Conservation (phyloP, 495 filamentous ascomycete species). For the Podospora sp. region DNA sequence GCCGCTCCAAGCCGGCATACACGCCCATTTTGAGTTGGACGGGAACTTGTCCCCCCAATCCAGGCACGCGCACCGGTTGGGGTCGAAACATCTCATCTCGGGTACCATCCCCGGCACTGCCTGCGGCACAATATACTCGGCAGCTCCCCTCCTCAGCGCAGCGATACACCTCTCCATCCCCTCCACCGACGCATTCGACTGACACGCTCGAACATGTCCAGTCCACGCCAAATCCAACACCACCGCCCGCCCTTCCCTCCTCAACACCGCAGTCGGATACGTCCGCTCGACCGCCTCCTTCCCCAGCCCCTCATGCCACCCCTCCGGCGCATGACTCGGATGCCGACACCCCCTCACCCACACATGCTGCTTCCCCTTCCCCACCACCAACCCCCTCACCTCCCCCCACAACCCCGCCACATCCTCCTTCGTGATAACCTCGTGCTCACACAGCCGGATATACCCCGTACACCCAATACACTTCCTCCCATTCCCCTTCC, state of each 20-base stretch:
- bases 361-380: not conserved
- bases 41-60: constrained; percentile 12
- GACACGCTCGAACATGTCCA: not conserved
- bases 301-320: not conserved
- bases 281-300: not conserved
- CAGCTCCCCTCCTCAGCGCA: constrained; percentile 4
- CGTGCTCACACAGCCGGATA: constrained; percentile 4
- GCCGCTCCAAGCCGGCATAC: constrained; percentile 11
- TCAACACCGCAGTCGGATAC: constrained; percentile 5
- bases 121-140: constrained; percentile 5
- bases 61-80: constrained; percentile 3
- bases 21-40: constrained; percentile 1
- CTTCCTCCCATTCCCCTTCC: not conserved
- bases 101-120: not conserved
- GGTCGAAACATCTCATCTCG: constrained; percentile 12
- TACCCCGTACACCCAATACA: constrained; percentile 2
- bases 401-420: not conserved
- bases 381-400: no score
- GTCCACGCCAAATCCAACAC: constrained; percentile 11
- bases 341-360: constrained; percentile 6
- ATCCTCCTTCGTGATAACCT: not conserved
- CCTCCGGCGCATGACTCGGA: not conserved
- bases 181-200: not conserved
- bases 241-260: not conserved
- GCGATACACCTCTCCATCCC: not conserved